Conservation (phyloP, 2,329 filamentous ascomycete genomes). For the Neonectria sp. region DNA sequence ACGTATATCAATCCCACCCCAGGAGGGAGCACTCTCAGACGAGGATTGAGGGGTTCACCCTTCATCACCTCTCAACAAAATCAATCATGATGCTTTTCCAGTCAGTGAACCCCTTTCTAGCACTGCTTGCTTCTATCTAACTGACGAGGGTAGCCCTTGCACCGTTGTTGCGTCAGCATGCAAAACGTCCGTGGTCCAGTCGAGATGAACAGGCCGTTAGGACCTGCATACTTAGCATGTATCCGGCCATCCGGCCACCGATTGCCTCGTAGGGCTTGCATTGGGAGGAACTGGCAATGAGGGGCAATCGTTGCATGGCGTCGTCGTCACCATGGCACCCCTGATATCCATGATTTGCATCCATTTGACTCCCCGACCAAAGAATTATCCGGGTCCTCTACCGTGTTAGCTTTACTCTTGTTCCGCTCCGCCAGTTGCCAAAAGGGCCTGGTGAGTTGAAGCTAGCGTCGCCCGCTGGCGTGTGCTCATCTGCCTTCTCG, state of each 20-base stretch:
- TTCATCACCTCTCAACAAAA: constrained; percentile 22
- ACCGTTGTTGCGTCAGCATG: background rate
- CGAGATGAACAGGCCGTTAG: constrained; percentile 20
- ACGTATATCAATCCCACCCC: constrained; percentile 30
- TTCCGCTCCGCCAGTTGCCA: constrained; percentile 18
- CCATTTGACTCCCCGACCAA: constrained; percentile 20
- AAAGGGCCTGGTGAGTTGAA: constrained; percentile 24
- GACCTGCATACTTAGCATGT: constrained; percentile 41
- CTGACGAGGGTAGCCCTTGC: constrained; percentile 4
- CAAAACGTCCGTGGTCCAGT: constrained; percentile 3
- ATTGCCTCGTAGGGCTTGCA: constrained; percentile 37
- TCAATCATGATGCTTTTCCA: constrained; percentile 17
- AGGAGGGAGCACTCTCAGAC: constrained; percentile 36
- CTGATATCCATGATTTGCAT: constrained; percentile 19
- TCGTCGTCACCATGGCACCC: constrained; percentile 26
- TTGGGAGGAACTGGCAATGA: constrained; percentile 22
- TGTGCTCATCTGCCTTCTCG: constrained; percentile 39
- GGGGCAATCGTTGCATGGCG: constrained; percentile 28
- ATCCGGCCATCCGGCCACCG: constrained; percentile 18
- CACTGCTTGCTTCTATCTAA: background rate
- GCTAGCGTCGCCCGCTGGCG: constrained; percentile 40
- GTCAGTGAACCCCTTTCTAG: constrained; percentile 25
- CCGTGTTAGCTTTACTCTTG: constrained; percentile 26
- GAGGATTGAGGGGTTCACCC: constrained; percentile 29
- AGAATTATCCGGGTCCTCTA: constrained; percentile 8